Evolutionary conservation across 495 filamentous ascomycete species (phyloP), one percentile per base, ranked within the genome.

Genomic region (Penicillium arizonense): DNA sequence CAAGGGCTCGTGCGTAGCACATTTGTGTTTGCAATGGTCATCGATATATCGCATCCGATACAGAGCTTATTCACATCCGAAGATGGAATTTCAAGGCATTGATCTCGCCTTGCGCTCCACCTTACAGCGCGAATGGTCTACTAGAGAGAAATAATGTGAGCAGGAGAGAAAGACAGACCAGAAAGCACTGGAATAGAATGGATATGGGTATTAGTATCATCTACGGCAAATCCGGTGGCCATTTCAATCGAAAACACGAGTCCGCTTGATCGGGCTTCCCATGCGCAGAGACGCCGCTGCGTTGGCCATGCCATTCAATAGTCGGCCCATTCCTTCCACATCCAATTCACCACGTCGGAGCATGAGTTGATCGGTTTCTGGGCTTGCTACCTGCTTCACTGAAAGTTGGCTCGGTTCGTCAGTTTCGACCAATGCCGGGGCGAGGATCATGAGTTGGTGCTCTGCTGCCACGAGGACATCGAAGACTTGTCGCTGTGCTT

Each of bases 391-490:
- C 32, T 64, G 58, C n/a, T 56, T 62, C 23, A 60, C 44, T 6
- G 51, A 41, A 6, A 53, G 45, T 2, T 33, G 10, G 50, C 34
- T 21, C 23, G 41, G 10, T 21, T 57, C 47, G 26, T 66, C 56
- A 3, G 67, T 68, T 40, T 77, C 73, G 4, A 38, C 48, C 10
- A 77, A 50, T 26, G 54, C 66, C 3, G 72, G 67, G 11, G 82
- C 78, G 20, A 88, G 70, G 34, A 87, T 72, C 26, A 86, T 72
- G 10, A 88, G 57, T 13, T 85, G 78, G 53, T 78, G 82, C 60
- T 91, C 87, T 32, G 84, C 82, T 7, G 81, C 76, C 5, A 90
- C 70, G 1, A 91, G 61, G 3, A 88, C 71, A 49, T 89, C 85
- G 35, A 73, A 77, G 16, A 72, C 52, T 18, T 77, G 79, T 4